Base-by-base conservation (phyloP, 306 rosid species). In the Quercus mongolica region DNA sequence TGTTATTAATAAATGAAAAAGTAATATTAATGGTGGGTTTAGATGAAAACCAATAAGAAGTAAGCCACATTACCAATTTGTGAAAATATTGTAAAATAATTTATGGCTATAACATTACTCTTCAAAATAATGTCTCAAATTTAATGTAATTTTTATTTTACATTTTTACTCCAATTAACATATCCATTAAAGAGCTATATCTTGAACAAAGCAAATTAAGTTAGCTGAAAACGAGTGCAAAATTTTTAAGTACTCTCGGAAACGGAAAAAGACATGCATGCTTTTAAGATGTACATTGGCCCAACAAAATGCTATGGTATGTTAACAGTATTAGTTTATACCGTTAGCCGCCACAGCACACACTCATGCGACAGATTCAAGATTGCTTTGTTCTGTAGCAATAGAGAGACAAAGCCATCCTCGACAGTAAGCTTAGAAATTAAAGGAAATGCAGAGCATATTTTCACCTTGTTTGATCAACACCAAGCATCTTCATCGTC, bases 401-500 rank as follows among this genome's bases (percentile, higher is more conserved):
- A 21, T 13, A 26, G 0, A 15, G n/a, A 30, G 69, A 56, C 49
- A 75, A 46, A 78, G 73, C 14, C 59, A 41, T 28, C 81, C 44
- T 46, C 70, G 5, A 28, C 67, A 51, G 35, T 31, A 25, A 77
- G 63, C 86, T 54, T 85, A 52, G 82, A 70, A 72, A 56, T 68
- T 41, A 11, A 71, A 68, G 87, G 74, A 81, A 74, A 73, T 18
- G 4, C 74, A 1, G 58, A 23, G 2, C 46, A 41, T 41, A 8
- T 41, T 8, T 41, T 49, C 17, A 30, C 72, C 75, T 74, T 61
- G 58, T 76, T 62, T 58, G 74, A 79, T 78, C 61, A 21, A 57
- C 78, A 78, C 26, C 41, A 12, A 77, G 33, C 76, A 80, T 82
- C 58, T 79, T 74, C 86, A 57, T 80, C 79, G 84, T 80, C 88